Conservation (phyloP, 2,329 filamentous ascomycete species). For the Neonectria magnoliae region DNA sequence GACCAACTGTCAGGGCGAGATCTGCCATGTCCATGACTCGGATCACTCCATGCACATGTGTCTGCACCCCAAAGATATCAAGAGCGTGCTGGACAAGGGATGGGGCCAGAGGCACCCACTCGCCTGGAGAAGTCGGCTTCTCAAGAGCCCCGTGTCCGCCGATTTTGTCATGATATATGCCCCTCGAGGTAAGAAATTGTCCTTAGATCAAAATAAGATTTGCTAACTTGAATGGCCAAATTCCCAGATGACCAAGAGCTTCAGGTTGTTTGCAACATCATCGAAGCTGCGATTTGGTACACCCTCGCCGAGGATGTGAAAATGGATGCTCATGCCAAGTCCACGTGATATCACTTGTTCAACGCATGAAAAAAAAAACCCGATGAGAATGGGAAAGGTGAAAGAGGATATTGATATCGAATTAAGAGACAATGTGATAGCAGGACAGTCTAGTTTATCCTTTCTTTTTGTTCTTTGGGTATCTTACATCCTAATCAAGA, state of each 20-base stretch:
- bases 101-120: constrained; percentile 81
- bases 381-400: not conserved
- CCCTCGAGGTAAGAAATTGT: constrained; percentile 62
- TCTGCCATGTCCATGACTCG: constrained; percentile 81
- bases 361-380: not conserved
- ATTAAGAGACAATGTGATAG: not conserved
- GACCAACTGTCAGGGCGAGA: constrained; percentile 80
- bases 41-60: constrained; percentile 84
- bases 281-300: constrained; percentile 80
- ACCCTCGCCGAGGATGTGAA: constrained; percentile 58
- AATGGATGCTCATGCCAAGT: constrained; percentile 39
- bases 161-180: constrained; percentile 88
- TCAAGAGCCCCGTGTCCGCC: constrained; percentile 72
- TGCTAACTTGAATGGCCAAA: constrained; percentile 8
- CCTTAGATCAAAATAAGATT: not conserved
- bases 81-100: constrained; percentile 74
- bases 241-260: constrained; percentile 70
- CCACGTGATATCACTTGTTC: constrained; percentile 12
- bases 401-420: not conserved
- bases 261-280: constrained; percentile 72
- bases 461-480: constrained; percentile 33
- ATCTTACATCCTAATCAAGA: constrained; percentile 40
- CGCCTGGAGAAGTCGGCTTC: constrained; percentile 71
- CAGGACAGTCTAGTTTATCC: not conserved
- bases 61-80: constrained; percentile 81